Evolutionary conservation across 495 filamentous ascomycete genomes (phyloP).

Genomic region (Mycothermus thermophilus): DNA sequence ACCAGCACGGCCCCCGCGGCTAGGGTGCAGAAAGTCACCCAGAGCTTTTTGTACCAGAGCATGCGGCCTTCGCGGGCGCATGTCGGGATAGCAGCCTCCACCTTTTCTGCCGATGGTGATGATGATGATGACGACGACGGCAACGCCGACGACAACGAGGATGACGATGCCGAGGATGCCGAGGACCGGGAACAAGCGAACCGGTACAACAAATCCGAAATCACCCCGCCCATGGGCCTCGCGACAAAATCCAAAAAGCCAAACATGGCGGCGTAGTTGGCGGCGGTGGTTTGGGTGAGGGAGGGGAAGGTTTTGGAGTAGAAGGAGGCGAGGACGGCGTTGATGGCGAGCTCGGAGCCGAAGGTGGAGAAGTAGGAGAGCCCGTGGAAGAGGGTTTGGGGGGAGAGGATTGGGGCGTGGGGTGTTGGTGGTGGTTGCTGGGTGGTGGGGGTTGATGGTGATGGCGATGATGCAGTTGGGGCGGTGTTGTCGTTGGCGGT

Average conservation of each 20-base stretch:
- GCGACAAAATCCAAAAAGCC: constrained; percentile 69
- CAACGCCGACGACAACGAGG: too few relatives aligned
- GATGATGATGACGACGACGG: constrained; percentile 8
- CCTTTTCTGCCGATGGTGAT: background rate
- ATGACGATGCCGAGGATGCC: too few relatives aligned
- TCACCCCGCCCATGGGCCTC: constrained; percentile 57
- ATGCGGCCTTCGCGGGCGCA: constrained; percentile 36
- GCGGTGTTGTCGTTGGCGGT: constrained; percentile 34
- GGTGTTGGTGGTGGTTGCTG: constrained; percentile 20
- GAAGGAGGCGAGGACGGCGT: constrained; percentile 66
- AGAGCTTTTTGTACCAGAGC: constrained; percentile 63
- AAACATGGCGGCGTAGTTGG: constrained; percentile 80
- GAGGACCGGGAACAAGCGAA: too few relatives aligned
- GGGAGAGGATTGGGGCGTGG: constrained; percentile 43
- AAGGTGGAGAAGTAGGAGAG: constrained; percentile 70
- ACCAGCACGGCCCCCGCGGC: constrained; percentile 52
- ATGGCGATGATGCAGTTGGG: too few relatives aligned
- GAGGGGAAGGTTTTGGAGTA: constrained; percentile 61
- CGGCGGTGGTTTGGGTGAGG: constrained; percentile 56
- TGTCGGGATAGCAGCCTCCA: too few relatives aligned
- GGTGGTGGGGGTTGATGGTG: too few relatives aligned
- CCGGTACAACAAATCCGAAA: constrained; percentile 61
- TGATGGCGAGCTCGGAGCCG: constrained; percentile 71
- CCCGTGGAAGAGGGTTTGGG: constrained; percentile 52
- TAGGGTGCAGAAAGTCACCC: constrained; percentile 47